Base-by-base conservation (phyloP, 169 alveolate genomes). In the Miamiensis avidus region DNA sequence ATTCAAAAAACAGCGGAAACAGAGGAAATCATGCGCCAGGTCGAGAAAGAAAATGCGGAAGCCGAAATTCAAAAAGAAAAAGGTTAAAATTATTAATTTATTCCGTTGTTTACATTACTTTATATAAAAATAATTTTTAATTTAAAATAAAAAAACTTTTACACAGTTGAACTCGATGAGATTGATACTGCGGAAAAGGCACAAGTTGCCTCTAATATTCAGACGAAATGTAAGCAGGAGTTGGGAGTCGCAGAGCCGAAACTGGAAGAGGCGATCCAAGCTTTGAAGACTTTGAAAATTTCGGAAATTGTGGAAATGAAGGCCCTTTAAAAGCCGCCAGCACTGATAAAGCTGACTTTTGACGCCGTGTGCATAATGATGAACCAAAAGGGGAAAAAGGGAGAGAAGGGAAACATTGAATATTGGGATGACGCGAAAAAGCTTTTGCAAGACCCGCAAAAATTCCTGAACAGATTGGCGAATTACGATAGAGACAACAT, bases 321-420 rank as follows among this genome's bases (percentile, higher is more conserved):
- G 76, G 90, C 97, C 6, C 78, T 92, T 49, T 88, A 88, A 32
- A 94, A 91, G 25, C 98, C 98, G 15, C 97, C 98, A 0, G 88
- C 88, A 0, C 96, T 94, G 1, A 95, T 95, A n/a, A 85, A 84
- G 28, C 78, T 95, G 72, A 93, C 97, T 0, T 90, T 95, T 94
- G 97, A 94, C 83, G 96, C 97, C 16, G 94, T 96, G 29, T 95
- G 97, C 86, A 91, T 96, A 29, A 87, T 95, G 89, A 82, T 84
- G 4, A 91, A 89, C 69, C 49, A 86, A 34, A 90, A 89, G 81
- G 75, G 92, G 0, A 90, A 89, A 75, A 93, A 90, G 78, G 91
- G 91, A 16, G 74, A 79, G 16, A 88, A 90, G 26, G 90, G 90
- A 11, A 83, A 74, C 29, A 84, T 81, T 29, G 90, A 86, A 15